Base-by-base conservation (phyloP, 2,329 filamentous ascomycete species). In the Fusarium sterilihyphosum region DNA sequence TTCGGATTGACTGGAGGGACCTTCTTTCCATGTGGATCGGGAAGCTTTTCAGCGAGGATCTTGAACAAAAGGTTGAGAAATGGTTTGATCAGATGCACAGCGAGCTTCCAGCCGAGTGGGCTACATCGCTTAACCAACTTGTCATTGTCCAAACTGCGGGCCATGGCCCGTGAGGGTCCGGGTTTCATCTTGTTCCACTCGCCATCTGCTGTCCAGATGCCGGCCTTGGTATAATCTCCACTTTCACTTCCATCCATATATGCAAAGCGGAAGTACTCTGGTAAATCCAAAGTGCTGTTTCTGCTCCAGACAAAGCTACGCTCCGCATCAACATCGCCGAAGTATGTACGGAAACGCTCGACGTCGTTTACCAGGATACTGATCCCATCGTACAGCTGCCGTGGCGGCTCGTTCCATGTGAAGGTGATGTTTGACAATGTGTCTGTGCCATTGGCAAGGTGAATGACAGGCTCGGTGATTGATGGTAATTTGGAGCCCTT, bases 281-380 rank as follows among this genome's bases (percentile, higher is more conserved):
- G 89, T 59, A 87, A 68, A 8, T 81, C 80, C 18, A 85, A 67
- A 12, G 75, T 82, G 29, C 78, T 81, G 41, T 88, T 85, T 68
- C 90, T 85, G 2, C 83, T 83, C 91, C 92, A 94, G 0, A 88
- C 87, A 73, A 93, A 93, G 20, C 82, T 79, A 26, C 84, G 78
- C 58, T 80, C 67, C 41, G 79, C 77, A 35, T 83, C 82, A 44
- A 86, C 85, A 56, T 91, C 88, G 52, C 87, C 88, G 70, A 92
- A 92, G 81, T 92, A 96, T 11, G 89, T 89, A n/a, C 92, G 85
- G 81, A 92, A 95, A 26, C 93, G 86, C 82, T 97, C 94, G 2
- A 97, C 94, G 76, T 97, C 94, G 78, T 97, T 96, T 73, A 97
- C 93, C 0, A 97, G 85, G 22, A 96, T 88, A 79, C 92, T 94